Conservation (phyloP, 2,329 filamentous ascomycete species). For the Chaetomium strumarium region DNA sequence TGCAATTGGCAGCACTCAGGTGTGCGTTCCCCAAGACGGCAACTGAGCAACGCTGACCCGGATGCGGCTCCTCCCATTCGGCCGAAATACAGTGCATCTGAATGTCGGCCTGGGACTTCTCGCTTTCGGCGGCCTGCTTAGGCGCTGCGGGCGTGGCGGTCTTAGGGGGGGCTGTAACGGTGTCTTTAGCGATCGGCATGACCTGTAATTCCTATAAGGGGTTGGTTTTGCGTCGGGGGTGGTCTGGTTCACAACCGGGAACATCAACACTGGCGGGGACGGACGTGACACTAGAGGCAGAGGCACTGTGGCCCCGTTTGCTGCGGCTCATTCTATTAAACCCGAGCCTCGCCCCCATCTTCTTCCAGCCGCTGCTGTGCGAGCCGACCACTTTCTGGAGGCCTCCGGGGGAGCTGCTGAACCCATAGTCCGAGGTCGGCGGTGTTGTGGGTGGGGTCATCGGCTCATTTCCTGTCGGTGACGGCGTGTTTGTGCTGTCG, state of each 20-base stretch:
- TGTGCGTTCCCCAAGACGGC: conserved; percentile 25
- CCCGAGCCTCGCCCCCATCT: conserved; percentile 56
- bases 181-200: conserved; percentile 44
- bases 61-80: conserved; percentile 42
- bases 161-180: conserved; percentile 26
- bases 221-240: conserved; percentile 31
- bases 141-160: conserved; percentile 17
- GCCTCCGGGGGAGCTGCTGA: conserved; percentile 46
- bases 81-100: conserved; percentile 21
- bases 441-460: conserved; percentile 73
- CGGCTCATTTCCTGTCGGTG: conserved; percentile 51
- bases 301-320: conserved; percentile 36
- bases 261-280: conserved; percentile 33
- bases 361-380: conserved; percentile 58
- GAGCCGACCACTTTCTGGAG: conserved; percentile 50
- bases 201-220: conserved; percentile 54
- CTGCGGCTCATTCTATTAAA: conserved; percentile 48
- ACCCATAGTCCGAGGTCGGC: conserved; percentile 53
- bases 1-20: conserved; percentile 18
- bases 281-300: conserved; percentile 31
- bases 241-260: conserved; percentile 31
- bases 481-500: conserved; percentile 58
- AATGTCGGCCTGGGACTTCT: conserved; percentile 17
- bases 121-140: conserved; percentile 8
- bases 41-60: conserved; percentile 37